Conservation (phyloP, 257 asterid genomes). For the Knoxia roxburghii region DNA sequence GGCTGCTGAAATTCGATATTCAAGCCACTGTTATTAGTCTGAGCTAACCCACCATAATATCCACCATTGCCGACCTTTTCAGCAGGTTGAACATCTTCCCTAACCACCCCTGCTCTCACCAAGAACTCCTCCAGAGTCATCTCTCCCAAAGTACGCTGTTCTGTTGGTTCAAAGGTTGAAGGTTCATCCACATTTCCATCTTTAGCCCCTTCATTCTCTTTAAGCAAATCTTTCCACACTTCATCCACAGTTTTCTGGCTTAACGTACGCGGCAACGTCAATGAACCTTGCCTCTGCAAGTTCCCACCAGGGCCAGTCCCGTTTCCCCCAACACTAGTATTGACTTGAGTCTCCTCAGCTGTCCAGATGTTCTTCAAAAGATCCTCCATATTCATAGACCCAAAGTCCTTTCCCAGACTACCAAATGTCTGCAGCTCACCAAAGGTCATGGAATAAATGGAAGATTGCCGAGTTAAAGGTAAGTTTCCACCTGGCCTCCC, state of each 20-base stretch:
- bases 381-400: conserved; percentile 95
- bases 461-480: conserved; percentile 68
- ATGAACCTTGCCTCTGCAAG: conserved; percentile 79
- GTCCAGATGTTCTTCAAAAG: conserved; percentile 83
- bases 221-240: conserved; percentile 70
- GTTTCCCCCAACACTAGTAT: conserved; percentile 29
- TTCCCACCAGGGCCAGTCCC: conserved; percentile 40
- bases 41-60: conserved; percentile 33
- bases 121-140: conserved; percentile 84
- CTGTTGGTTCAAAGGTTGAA: conserved; percentile 34
- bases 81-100: conserved; percentile 55
- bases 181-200: conserved; percentile 34
- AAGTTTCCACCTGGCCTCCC: conserved; percentile 38
- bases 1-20: conserved; percentile 54
- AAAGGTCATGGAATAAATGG: conserved; percentile 70
- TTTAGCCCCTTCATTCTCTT: conserved; percentile 37
- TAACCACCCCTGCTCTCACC: conserved; percentile 70
- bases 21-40: conserved; percentile 27
- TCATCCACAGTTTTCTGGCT: conserved; percentile 86
- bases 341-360: conserved; percentile 69
- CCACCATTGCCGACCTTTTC: conserved; percentile 28
- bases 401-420: conserved; percentile 74
- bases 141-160: conserved; percentile 74
- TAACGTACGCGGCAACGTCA: conserved; percentile 80
- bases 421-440: conserved; percentile 90